Conservation (phyloP, 2,329 filamentous ascomycete species). For the Colletotrichum sp. region DNA sequence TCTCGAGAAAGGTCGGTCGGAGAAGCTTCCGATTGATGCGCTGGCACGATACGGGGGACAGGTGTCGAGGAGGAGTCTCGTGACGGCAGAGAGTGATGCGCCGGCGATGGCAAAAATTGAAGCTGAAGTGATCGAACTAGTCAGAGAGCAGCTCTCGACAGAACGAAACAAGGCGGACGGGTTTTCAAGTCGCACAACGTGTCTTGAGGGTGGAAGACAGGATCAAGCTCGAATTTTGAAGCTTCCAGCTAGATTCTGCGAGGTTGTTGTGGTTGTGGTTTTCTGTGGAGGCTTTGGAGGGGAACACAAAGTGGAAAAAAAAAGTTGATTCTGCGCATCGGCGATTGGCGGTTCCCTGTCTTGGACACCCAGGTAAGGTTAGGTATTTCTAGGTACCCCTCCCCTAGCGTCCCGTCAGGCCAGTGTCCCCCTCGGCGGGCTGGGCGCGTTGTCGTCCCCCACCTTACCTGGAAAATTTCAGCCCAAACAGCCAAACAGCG, state of each 20-base stretch:
- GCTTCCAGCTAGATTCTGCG: constrained; percentile 4
- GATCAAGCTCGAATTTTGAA: constrained; percentile 13
- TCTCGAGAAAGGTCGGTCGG: not conserved
- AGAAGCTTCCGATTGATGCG: not conserved
- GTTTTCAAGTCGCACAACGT: not conserved
- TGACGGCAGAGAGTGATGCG: not conserved
- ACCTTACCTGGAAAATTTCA: constrained; percentile 8
- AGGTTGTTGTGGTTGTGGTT: constrained; percentile 7
- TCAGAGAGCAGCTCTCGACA: not conserved
- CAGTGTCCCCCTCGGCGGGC: not conserved
- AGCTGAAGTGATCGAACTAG: not conserved
- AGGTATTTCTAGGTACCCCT: not conserved
- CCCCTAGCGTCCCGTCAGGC: not conserved
- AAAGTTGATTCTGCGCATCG: constrained; percentile 12
- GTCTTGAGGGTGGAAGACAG: not conserved
- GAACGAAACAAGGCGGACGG: not conserved
- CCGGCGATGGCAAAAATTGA: not conserved
- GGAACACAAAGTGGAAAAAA: constrained; percentile 8
- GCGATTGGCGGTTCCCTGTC: not conserved
- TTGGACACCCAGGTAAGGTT: not conserved
- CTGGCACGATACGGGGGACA: not conserved
- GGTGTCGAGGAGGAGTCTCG: not conserved
- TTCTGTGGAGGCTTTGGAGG: not conserved
- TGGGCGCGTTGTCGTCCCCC: not conserved
- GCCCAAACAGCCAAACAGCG: constrained; percentile 8